Conservation (phyloP, 805 yeast genomes). For the Candida alai region DNA sequence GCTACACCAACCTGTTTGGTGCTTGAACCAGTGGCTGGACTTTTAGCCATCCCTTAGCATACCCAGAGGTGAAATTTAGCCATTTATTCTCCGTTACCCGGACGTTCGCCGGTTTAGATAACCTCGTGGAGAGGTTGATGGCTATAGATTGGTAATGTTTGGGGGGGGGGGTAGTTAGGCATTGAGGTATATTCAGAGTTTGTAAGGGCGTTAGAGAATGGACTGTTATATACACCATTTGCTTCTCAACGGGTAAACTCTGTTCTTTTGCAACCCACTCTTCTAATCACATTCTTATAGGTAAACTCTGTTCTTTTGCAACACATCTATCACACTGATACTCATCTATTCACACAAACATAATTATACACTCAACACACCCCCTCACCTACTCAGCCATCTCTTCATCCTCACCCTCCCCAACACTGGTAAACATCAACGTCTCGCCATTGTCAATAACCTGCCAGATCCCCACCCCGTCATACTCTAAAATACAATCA, state of each 20-base stretch:
- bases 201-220: no score
- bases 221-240: no score
- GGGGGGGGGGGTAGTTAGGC: no score
- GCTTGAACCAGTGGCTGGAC: no score
- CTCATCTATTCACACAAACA: neutral
- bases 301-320: constrained; percentile 2
- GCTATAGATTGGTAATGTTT: no score
- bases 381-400: constrained; percentile 13
- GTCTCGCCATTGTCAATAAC: constrained; percentile 65
- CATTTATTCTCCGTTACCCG: no score
- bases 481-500: constrained; percentile 73
- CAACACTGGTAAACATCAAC: constrained; percentile 47
- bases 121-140: no score
- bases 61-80: no score
- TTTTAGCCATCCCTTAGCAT: no score
- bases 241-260: neutral
- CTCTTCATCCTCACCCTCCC: constrained; percentile 34
- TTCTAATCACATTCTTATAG: neutral
- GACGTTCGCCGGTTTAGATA: no score
- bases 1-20: no score
- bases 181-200: no score
- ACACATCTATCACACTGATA: neutral
- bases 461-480: constrained; percentile 71
- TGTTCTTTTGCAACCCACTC: neutral
- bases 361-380: constrained; percentile 21